Percentiles rank a stretch among this genome's conserved stretches.
phyloP scores from a whole-genome alignment of 495 filamentous ascomycete species.

The Tuber brumale region DNA sequence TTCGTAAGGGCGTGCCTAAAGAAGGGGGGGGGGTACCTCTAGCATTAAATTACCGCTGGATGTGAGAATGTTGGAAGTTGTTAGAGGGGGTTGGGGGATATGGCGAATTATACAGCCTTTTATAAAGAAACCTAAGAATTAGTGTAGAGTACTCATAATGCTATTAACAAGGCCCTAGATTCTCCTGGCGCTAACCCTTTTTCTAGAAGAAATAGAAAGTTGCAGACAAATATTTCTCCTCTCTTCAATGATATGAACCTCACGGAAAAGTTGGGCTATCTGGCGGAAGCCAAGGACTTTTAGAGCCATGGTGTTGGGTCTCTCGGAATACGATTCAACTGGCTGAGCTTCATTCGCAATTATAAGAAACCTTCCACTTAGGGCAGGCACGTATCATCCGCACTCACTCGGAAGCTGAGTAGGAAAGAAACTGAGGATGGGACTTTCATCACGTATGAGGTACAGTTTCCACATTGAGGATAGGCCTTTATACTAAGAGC shows the following conservation, averaged over 20 bases:
- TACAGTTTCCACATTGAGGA: not conserved
- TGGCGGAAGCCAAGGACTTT: not conserved
- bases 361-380: not conserved
- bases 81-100: not conserved
- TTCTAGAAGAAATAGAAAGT: not conserved
- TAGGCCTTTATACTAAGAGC: not conserved
- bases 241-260: not conserved
- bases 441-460: not conserved
- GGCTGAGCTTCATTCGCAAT: not conserved
- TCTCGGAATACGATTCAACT: not conserved
- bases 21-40: not conserved
- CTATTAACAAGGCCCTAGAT: not conserved
- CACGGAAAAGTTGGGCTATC: not conserved
- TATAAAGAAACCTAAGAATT: not conserved
- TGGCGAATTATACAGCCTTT: no score
- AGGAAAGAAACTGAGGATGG: not conserved
- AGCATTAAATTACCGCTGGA: not conserved
- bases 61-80: not conserved
- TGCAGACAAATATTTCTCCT: not conserved
- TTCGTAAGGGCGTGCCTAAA: not conserved
- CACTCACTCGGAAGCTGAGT: not conserved
- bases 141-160: not conserved
- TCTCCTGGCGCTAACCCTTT: not conserved
- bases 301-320: not conserved
- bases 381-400: not conserved